phyloP scores from a whole-genome alignment of 495 filamentous ascomycete species.

The Trichocladium antarcticum region DNA sequence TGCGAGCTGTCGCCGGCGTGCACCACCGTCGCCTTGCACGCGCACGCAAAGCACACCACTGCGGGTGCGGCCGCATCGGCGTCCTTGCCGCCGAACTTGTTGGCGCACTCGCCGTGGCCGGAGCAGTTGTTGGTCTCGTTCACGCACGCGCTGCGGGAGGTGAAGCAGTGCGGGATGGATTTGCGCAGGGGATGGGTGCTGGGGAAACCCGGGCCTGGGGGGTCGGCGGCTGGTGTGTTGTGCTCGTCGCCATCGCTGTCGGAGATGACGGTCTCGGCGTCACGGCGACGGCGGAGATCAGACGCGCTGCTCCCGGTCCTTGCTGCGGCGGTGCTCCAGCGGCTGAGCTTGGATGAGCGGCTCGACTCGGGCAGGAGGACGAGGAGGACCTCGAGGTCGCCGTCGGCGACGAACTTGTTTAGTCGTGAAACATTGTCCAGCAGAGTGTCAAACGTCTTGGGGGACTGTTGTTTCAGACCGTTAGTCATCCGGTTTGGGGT shows the following conservation, averaged over 20 bases:
- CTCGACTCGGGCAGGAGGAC: constrained; percentile 34
- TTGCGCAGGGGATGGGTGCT: constrained; percentile 21
- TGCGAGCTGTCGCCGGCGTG: constrained; percentile 33
- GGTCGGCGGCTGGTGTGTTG: background rate
- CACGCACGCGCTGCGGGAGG: constrained; percentile 48
- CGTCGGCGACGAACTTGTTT: constrained; percentile 22
- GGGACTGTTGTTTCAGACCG: too few species aligned
- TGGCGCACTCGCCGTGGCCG: constrained; percentile 58
- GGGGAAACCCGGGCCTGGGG: constrained; percentile 10
- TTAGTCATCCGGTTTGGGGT: too few species aligned
- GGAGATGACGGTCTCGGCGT: constrained; percentile 26
- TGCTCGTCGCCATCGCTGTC: background rate
- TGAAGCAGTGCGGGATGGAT: constrained; percentile 50
- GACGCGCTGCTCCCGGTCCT: constrained; percentile 1
- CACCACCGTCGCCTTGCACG: constrained; percentile 46
- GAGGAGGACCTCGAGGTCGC: constrained; percentile 38
- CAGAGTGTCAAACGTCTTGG: constrained; percentile 21
- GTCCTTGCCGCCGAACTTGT: constrained; percentile 42
- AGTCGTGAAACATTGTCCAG: constrained; percentile 27
- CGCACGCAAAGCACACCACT: constrained; percentile 60
- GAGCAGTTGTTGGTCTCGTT: constrained; percentile 59
- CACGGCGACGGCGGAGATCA: constrained; percentile 29
- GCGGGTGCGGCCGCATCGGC: constrained; percentile 6
- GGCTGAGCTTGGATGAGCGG: constrained; percentile 24
- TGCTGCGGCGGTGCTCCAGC: constrained; percentile 25